These are phyloP conservation scores for Williopsis jadinii DNA, from an alignment of 1,139 yeast genomes.

Conservation along the genomic window DNA sequence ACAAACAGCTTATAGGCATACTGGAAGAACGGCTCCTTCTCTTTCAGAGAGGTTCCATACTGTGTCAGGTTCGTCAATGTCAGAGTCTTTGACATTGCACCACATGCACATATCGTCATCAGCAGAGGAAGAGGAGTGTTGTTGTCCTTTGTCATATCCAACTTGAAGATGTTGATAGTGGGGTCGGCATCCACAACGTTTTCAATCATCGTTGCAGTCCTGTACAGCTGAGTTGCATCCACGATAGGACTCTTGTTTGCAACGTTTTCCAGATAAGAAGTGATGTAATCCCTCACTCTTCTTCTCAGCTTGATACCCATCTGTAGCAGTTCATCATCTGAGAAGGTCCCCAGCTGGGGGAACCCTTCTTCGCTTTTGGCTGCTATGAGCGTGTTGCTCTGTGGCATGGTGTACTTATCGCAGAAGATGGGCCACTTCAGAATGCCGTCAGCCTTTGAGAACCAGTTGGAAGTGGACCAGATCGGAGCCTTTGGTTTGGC, in stretches of 20 bases:
- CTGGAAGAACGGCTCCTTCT: conserved; percentile 6
- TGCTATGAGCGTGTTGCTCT: conserved; percentile 10
- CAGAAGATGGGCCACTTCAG: conserved; percentile 31
- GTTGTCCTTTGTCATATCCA: conserved; percentile 4
- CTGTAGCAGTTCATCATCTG: conserved; percentile 3
- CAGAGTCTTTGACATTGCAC: conserved; percentile 13
- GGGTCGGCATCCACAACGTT: background rate
- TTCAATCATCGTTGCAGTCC: conserved; percentile 2
- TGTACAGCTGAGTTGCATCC: conserved; percentile 5
- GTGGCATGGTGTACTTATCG: conserved; percentile 9
- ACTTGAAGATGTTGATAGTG: conserved; percentile 5
- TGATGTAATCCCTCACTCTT: conserved; percentile 7
- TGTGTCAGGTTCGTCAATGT: conserved; percentile 9
- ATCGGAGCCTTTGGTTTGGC: conserved; percentile 2
- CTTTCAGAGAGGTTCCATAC: conserved; percentile 7
- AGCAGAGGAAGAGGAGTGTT: conserved; percentile 12
- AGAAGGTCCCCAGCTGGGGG: conserved; percentile 8
- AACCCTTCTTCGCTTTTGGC: conserved; percentile 4
- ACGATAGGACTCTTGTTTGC: conserved; percentile 18
- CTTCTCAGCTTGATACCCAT: conserved; percentile 7
- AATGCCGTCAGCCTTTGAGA: conserved; percentile 33
- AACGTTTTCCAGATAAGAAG: conserved; percentile 11
- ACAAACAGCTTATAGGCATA: conserved; percentile 9
- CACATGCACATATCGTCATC: conserved; percentile 10
- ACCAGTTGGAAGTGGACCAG: conserved; percentile 30